A percentile compares a stretch with the other conserved stretches of the same genome.
Evolutionary conservation across 768 basidiomycete genomes (phyloP).

Genomic region (Mycena chlorophos): DNA sequence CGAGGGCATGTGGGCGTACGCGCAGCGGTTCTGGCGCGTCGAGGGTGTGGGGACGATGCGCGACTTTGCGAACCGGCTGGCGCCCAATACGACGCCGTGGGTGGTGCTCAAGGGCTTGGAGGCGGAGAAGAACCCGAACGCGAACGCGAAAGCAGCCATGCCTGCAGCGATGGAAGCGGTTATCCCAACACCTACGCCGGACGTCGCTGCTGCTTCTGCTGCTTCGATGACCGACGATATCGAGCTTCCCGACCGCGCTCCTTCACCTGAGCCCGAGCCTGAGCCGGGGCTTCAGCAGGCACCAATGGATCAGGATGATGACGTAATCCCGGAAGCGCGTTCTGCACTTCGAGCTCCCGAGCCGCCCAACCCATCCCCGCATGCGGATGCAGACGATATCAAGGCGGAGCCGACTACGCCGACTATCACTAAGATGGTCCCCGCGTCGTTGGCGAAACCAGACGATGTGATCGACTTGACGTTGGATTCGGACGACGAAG

Average conservation of each 20-base stretch:
- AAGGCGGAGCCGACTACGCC: not conserved
- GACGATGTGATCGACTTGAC: slow-evolving; percentile 17
- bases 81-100: not conserved
- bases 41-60: not conserved
- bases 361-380: not conserved
- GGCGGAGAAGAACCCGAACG: not conserved
- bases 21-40: not conserved
- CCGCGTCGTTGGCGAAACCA: too few relatives aligned
- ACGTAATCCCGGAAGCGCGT: not conserved
- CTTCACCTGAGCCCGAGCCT: not conserved
- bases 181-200: not conserved
- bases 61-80: not conserved
- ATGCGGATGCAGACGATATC: not conserved
- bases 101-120: not conserved
- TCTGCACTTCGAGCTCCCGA: too few relatives aligned
- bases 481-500: slow-evolving; percentile 18
- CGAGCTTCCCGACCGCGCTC: not conserved
- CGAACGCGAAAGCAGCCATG: not conserved
- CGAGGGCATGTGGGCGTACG: not conserved
- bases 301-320: not conserved
- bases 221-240: too few relatives aligned
- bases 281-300: not conserved
- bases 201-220: not conserved
- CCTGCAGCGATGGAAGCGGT: not conserved
- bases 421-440: too few relatives aligned